Evolutionary conservation across 352 stramenopile species (phyloP), one percentile per base, ranked within the genome.

Genomic region (Pythium vanterpoolii): DNA sequence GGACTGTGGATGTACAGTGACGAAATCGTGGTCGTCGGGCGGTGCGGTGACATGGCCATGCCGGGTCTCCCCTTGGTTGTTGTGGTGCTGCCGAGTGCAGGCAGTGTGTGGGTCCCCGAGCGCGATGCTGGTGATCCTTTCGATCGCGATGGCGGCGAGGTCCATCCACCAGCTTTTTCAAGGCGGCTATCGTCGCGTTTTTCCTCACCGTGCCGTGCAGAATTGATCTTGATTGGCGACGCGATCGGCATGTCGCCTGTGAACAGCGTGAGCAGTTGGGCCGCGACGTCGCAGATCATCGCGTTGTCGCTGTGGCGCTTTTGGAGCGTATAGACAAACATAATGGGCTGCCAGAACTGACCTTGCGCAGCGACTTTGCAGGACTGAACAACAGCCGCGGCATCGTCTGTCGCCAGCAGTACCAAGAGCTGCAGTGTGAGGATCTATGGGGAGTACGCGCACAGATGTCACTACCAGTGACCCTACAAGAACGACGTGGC

Each of bases 291-390:
- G 27, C 72, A 71, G 27, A 93, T 69, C 38, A 40, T 62, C 11
- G 66, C 39, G 58, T 79, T 85, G 43, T 78, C 75, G 21, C 67
- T 69, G 46, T 93, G 77, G 3, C 83, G 83, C 55, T 89, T 90
- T 46, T 85, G 76, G 13, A 93, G 56, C 21, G 79, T 86, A 34
- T 86, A 79, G 40, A 93, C 78, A 47, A 89, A 93, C 75, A 90
- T 89, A 51, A 88, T 86, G 31, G 83, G 83, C 60, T 89, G 73
- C 77, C 82, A 90, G 14, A 79, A 60, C 28, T 87, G 80, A 3
- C 83, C 83, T 55, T 90, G 80, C 2, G 73, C 72, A 24, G 80
- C 83, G 53, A 89, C 45, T 66, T 86, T 74, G 58, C 78, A 89
- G 0, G 80, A 67, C 3, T 71, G 59, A 8, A 86, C 75, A 13